A percentile compares a stretch with the other conserved stretches of the same genome.
These are phyloP conservation scores for Camellia granthamiana DNA, from an alignment of 148 eudicot species.

Conservation along the genomic window DNA sequence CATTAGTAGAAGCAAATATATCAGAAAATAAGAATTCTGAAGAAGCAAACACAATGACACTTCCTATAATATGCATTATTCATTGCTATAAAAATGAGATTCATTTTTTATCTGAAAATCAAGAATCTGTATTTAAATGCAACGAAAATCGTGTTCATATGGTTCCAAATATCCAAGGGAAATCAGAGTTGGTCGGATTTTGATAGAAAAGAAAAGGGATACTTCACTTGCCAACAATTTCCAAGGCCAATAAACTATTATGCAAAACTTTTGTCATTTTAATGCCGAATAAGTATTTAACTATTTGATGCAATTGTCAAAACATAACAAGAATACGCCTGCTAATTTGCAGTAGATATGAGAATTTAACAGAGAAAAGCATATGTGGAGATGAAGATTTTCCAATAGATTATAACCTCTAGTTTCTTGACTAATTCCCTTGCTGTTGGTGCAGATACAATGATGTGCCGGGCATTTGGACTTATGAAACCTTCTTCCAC, in stretches of 20 bases:
- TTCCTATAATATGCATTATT: background rate
- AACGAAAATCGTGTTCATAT: background rate
- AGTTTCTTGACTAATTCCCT: slow-evolving; percentile 65
- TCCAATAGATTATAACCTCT: slow-evolving; percentile 44
- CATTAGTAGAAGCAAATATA: background rate
- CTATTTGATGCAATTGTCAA: background rate
- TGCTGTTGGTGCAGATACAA: slow-evolving; percentile 80
- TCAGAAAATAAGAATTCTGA: background rate
- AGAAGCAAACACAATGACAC: background rate
- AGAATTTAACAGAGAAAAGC: background rate
- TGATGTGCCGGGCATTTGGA: slow-evolving; percentile 75
- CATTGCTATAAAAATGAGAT: background rate
- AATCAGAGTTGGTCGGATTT: too few relatives aligned
- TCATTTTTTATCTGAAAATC: background rate
- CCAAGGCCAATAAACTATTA: background rate
- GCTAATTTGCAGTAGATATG: background rate
- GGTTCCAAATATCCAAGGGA: background rate
- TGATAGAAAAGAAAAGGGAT: background rate
- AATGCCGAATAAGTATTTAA: background rate
- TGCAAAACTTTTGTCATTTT: background rate
- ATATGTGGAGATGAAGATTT: background rate
- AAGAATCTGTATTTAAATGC: background rate
- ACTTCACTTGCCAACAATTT: background rate
- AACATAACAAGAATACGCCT: background rate
- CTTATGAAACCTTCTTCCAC: slow-evolving; percentile 85